Evolutionary conservation across 345 rosid species (phyloP), one percentile per base, ranked within the genome.

Genomic region (Combretum micranthum): DNA sequence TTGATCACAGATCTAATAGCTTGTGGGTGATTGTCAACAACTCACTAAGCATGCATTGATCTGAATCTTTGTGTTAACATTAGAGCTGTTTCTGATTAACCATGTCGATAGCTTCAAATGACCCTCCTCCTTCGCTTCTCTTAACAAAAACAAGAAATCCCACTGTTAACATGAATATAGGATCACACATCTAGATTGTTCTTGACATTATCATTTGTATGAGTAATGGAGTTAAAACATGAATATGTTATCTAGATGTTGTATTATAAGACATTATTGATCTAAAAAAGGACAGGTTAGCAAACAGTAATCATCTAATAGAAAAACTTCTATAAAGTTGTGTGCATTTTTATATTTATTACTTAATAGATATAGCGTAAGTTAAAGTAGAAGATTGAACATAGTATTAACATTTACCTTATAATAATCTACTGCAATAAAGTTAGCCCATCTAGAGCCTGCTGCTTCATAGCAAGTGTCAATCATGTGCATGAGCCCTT

Each of bases 41-140:
- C 71, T 68, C 25, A 75, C 80, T 66, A 5, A 66, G 56, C 78
- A 75, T 9, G 69, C 68, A 51, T 75, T 78, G 20, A 79, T 20
- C 55, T 79, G 74, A 56, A 72, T 70, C 46, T 80, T 72, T 9
- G 39, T 32, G 39, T 4, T 5, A 11, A 32, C 80, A 86, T 45
- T 88, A 85, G 42, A 82, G 64, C 15, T 82, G 68, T 68, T 72
- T 59, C 53, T 83, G 88, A 56, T 82, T 82, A 23, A 82, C 73
- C 12, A 73, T 69, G 62, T 85, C 92, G 37, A 78, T 62, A 20
- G 84, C 92, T 64, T 82, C 80, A 62, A 82, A 82, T 17, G 83
- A 54, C 25, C 88, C 92, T 56, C 84, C 88, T 57, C 86, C 88
- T 57, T 78, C 81, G 52, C 88, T 80, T 65, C 86, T 85, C 88